phyloP scores from a whole-genome alignment of 352 stramenopile genomes.

The Pseudoperonospora humuli region DNA sequence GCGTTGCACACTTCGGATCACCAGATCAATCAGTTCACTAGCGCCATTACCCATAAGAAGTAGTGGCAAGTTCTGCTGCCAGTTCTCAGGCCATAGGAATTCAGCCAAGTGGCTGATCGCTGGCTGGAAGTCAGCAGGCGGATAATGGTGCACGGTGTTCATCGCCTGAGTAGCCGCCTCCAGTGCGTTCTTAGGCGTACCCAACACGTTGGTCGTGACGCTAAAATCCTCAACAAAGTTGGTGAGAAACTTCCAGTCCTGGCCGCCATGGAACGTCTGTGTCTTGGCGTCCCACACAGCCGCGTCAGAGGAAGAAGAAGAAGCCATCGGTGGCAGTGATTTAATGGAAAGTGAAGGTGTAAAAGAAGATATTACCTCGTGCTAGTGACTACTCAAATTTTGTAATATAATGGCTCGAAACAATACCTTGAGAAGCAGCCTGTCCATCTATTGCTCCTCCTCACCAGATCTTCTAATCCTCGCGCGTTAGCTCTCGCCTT shows the following conservation, averaged over 20 bases:
- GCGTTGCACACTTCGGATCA: conserved; percentile 72
- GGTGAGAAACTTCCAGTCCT: conserved; percentile 87
- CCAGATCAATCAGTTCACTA: conserved; percentile 81
- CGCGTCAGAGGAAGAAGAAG: conserved; percentile 2
- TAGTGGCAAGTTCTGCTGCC: conserved; percentile 50
- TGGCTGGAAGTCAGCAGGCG: conserved; percentile 85
- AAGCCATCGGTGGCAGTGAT: neutral
- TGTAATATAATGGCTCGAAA: too few species aligned
- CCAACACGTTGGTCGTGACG: conserved; percentile 85
- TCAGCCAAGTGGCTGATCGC: conserved; percentile 81
- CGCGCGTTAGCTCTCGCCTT: too few species aligned
- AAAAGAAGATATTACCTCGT: neutral
- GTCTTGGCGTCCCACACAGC: conserved; percentile 75
- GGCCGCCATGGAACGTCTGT: conserved; percentile 87
- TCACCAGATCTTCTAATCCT: too few species aligned
- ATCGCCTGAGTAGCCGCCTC: conserved; percentile 61
- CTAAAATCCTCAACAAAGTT: conserved; percentile 89
- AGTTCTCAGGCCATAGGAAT: conserved; percentile 73
- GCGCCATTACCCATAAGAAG: conserved; percentile 80
- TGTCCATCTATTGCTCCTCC: too few species aligned
- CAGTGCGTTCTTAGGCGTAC: conserved; percentile 66
- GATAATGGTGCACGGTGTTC: conserved; percentile 85
- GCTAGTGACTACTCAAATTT: neutral
- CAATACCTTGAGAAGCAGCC: too few species aligned
- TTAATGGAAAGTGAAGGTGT: too few species aligned